These are phyloP conservation scores for Croton setiger DNA, from an alignment of 441 rosid species.

Conservation along the genomic window DNA sequence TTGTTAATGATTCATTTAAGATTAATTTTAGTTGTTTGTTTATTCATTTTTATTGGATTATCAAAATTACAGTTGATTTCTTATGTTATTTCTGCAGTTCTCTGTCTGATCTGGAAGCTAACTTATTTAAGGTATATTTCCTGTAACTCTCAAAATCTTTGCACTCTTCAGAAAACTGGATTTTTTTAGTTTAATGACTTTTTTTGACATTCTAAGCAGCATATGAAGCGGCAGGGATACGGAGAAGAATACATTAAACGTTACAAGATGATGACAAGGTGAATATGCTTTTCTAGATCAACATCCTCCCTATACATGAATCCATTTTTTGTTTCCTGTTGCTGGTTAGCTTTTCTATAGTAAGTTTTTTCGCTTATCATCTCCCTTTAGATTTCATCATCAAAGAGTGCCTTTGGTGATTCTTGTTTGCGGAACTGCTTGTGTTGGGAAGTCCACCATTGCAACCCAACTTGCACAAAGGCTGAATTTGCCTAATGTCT, in stretches of 20 bases:
- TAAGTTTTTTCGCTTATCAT: slow-evolving; percentile 2
- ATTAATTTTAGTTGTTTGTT: too few species aligned
- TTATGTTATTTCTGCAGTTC: slow-evolving; percentile 52
- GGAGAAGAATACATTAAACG: slow-evolving; percentile 90
- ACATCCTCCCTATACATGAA: neutral
- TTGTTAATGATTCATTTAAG: too few species aligned
- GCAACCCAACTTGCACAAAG: slow-evolving; percentile 99
- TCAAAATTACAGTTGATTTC: slow-evolving; percentile 8
- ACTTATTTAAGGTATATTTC: slow-evolving; percentile 70
- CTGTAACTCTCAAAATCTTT: neutral
- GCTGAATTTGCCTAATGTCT: slow-evolving; percentile 94
- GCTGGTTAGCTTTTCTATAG: neutral
- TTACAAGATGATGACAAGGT: slow-evolving; percentile 99
- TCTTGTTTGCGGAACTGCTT: slow-evolving; percentile 98
- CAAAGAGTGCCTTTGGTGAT: slow-evolving; percentile 95
- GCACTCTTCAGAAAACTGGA: neutral
- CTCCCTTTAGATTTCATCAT: slow-evolving; percentile 78
- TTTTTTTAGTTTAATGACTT: slow-evolving; percentile 16
- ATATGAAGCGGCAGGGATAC: slow-evolving; percentile 90
- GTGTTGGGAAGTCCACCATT: slow-evolving; percentile 96
- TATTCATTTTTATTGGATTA: neutral
- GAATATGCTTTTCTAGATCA: slow-evolving; percentile 19
- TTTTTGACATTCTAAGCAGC: slow-evolving; percentile 44
- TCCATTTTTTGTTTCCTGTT: neutral
- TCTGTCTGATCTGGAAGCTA: slow-evolving; percentile 90